Percentiles rank a stretch among this genome's conserved stretches.
These are phyloP conservation scores for Mallotus repandus DNA, from an alignment of 441 rosid species.

Conservation along the genomic window DNA sequence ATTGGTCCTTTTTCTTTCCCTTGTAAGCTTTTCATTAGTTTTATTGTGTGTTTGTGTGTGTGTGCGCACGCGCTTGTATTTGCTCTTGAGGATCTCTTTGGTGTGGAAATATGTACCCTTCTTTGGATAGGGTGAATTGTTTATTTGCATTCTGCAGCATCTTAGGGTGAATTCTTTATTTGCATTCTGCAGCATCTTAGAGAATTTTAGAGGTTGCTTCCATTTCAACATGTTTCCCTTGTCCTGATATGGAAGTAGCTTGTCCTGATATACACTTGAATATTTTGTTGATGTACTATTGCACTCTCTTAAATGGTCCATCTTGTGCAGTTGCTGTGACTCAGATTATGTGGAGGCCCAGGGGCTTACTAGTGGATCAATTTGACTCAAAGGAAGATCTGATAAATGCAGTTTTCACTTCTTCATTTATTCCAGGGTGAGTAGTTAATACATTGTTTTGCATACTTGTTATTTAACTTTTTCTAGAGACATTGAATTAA, in stretches of 20 bases:
- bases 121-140: background rate
- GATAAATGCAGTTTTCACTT: conserved; percentile 76
- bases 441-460: conserved; percentile 15
- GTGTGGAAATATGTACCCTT: background rate
- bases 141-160: background rate
- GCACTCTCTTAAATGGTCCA: conserved; percentile 19
- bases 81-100: background rate
- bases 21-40: background rate
- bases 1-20: background rate
- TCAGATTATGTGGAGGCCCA: conserved; percentile 83
- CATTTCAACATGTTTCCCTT: background rate
- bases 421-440: conserved; percentile 92
- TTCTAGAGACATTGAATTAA: conserved; percentile 22
- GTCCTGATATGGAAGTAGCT: conserved; percentile 11
- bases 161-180: too few relatives aligned
- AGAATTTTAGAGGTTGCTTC: background rate
- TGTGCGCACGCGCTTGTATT: background rate
- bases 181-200: background rate
- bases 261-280: too few relatives aligned
- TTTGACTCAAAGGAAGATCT: conserved; percentile 86
- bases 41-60: background rate
- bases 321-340: conserved; percentile 73
- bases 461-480: background rate
- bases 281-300: background rate
- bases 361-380: conserved; percentile 87